Base-by-base conservation (phyloP, 257 asterid genomes). In the Echites panduratus region DNA sequence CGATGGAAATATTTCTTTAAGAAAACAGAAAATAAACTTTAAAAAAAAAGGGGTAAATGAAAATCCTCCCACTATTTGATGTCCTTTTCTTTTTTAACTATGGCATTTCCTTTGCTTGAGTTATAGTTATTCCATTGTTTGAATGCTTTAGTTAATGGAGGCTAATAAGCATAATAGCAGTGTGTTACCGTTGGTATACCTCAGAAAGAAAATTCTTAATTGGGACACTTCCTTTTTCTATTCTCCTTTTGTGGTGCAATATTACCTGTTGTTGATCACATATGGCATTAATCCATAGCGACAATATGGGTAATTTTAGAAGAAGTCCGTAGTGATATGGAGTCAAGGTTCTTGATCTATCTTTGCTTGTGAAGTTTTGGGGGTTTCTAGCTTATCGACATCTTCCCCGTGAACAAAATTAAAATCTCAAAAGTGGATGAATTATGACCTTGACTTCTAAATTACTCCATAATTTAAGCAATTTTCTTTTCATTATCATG, bases 51-150 rank as follows among this genome's bases (percentile, higher is more conserved):
- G 20, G 40, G 50, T 32, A 47, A 27, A 41, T 38, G 2, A 32
- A 7, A 47, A 72, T 29, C 19, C 40, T 17, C 61, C 47, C 70
- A 12, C 40, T 65, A 50, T 43, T 65, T 32, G 14, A 0, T 43
- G 44, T 52, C 24, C 53, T 49, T 76, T 43, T 2, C 6, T 17
- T 47, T 57, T 48, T 43, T 13, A 54, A 20, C 53, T 53, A 38
- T 45, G 68, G 48, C 66, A 20, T 64, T 67, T 66, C 57, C 56
- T 73, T 67, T 75, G 9, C 76, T 66, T 70, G 35, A 40, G 9
- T 16, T n/a, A 11, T 26, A 63, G 70, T 67, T 73, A 41, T 77
- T 58, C 81, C 76, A 61, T 44, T 44, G n/a, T 68, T 71, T 41
- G 58, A 59, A 43, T 53, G 68, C 40, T 67, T 52, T 58, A n/a